Base-by-base conservation (phyloP, 805 yeast genomes). In the Candida boidinii region DNA sequence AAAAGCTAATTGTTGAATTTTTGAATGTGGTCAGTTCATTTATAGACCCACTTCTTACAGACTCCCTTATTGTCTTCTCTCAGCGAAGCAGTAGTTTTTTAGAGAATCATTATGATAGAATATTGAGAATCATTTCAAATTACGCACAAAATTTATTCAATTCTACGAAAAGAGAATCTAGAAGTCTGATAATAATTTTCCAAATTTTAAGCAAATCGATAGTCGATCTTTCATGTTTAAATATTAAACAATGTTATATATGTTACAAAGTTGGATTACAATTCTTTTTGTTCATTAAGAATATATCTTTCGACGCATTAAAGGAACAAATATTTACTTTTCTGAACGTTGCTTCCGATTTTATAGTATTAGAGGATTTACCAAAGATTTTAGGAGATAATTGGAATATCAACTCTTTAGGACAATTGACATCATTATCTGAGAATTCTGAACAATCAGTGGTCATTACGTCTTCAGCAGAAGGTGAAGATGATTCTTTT, bases 121-220 rank as follows among this genome's bases (percentile, higher is more conserved):
- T 49, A 7, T 26, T 44, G 5, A 29, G 36, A 7, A 26, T 51
- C 12, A 30, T 44, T 11, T 19, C 35, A 11, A 21, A 27, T 7
- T 51, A 41, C 26, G 41, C 37, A 5, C 29, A 38, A 8, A 39
- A 40, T 25, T 17, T 34, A 2, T 48, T 51, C 20, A 17, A 31
- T 2, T 35, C 30, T 3, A 36, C 37, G 2, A 48, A 46, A 34
- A 45, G 45, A 18, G 59, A 52, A 29, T 37, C 53, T 3, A 45
- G 43, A 22, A 33, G 46, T 7, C 33, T 52, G 7, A 48, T 60
- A 7, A 24, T 45, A 3, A 44, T 64, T 2, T 47, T 76, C 28
- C 59, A 60, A 32, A 49, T 77, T 12, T 49, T 70, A 13, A 77
- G 76, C 45, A 62, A 59, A 23, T 42, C 66, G 4, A 42, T 76